Base-by-base conservation (phyloP, 495 filamentous ascomycete species). In the Aspergillus panamensis region DNA sequence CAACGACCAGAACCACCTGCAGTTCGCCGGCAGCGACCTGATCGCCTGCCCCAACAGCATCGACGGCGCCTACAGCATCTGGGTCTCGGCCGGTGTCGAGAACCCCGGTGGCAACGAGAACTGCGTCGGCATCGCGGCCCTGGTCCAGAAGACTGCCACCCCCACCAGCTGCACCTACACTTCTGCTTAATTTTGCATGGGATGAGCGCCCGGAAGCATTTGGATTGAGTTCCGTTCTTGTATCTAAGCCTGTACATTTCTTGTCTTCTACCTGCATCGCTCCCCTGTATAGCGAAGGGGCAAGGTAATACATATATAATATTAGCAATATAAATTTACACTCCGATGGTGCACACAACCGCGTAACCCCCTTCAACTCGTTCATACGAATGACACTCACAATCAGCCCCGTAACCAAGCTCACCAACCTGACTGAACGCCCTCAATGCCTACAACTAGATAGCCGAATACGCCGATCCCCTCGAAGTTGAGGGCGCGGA, bases 121-220 rank as follows among this genome's bases (percentile, higher is more conserved):
- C 51, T 83, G 80, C 56, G 61, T 80, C 19, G 70, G 74, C 21
- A 69, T 81, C 55, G 62, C 60, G 6, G 71, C 68, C 30, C 72
- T 69, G 17, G 69, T 76, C 6, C 57, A 69, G 32, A 61, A 67
- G 60, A 66, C 51, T 37, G 45, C 51, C 14, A 61, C 63, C 17
- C 66, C 75, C 31, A 67, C 63, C 49, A 53, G 80, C 82, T 50
- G 89, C 86, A 13, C 81, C 79, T 52, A 86, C 85, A 73, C 90
- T 84, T 12, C 37, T 35, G 44, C 43, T 53, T 19, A 44, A 45
- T 6, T 6, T 17, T 45, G 42, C 9, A 45, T 45, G 9, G 35
- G 8, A n/a, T n/a, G 25, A 25, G 25, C 25, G 25, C 25, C 25
- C 2, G 25, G 25, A n/a, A n/a, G n/a, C n/a, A n/a, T n/a, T n/a